Conservation (phyloP, 2,329 filamentous ascomycete species). For the Alternaria conjuncta region DNA sequence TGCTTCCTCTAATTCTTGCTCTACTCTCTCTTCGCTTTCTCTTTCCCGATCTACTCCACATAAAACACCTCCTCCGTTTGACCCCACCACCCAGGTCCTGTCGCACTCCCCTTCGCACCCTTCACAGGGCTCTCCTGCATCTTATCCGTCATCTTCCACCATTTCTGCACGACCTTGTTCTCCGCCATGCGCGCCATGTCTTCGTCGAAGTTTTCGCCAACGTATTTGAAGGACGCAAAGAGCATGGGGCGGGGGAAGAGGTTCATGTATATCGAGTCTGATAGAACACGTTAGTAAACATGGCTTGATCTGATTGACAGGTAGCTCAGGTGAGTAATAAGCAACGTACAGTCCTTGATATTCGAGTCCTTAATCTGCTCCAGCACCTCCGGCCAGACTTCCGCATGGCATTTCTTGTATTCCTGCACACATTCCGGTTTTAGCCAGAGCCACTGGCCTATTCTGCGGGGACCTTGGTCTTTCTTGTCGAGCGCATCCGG, state of each 20-base stretch:
- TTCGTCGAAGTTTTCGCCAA: conserved; percentile 72
- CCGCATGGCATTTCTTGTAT: conserved; percentile 62
- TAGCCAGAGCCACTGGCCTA: conserved; percentile 76
- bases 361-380: conserved; percentile 77
- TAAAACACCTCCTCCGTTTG: conserved; percentile 74
- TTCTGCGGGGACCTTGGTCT: conserved; percentile 53
- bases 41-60: conserved; percentile 30
- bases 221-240: conserved; percentile 79
- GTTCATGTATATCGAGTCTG: conserved; percentile 75
- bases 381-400: conserved; percentile 79
- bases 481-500: neutral
- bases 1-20: neutral
- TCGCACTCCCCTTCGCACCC: conserved; percentile 48
- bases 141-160: conserved; percentile 81
- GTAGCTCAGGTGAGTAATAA: conserved; percentile 47
- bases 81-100: conserved; percentile 67
- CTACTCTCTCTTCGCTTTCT: neutral
- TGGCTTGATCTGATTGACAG: rapidly evolving
- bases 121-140: conserved; percentile 69
- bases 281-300: neutral
- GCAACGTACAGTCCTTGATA: conserved; percentile 66
- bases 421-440: conserved; percentile 51
- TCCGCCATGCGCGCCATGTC: conserved; percentile 80
- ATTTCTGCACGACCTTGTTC: conserved; percentile 75
- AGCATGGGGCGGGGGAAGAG: conserved; percentile 64